Base-by-base conservation (phyloP, 768 basidiomycete genomes). In the Tephrocybe rancida region DNA sequence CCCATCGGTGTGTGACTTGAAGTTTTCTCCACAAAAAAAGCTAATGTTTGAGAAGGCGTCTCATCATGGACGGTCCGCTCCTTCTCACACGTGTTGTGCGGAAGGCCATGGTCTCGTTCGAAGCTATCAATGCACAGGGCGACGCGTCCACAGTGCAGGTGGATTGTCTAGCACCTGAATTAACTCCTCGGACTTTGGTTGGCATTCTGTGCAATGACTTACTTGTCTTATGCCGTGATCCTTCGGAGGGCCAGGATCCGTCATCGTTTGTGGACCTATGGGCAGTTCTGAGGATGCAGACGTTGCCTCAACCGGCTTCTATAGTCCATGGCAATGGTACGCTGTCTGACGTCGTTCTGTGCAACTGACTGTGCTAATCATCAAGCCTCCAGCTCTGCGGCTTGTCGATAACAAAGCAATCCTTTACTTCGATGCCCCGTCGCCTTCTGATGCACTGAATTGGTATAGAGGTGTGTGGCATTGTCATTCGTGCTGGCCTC, bases 241-340 rank as follows among this genome's bases (percentile, higher is more conserved):
- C 91, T 9, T 85, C 88, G 10, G 86, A 87, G 35, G 91, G 90
- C 41, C 81, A 82, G 59, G 95, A 96, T 58, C 85, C 83, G 21
- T 73, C 76, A 42, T 86, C 84, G 3, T 71, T 66, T 21, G 93
- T 98, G 26, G 95, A 98, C 65, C 77, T 98, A n/a, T 98, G 93
- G 89, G 95, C 95, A 29, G 96, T 98, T 27, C 73, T 98, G 55
- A 81, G 96, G 38, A 94, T 99, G 93, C 93, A 95, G 69, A 96
- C 95, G 0, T 67, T 94, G 39, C 87, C 88, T 5, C 92, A 95
- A 63, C 94, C 92, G 5, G 93, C 92, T 16, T 92, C 88, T 59
- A 90, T 95, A 52, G 89, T 92, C 22, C 88, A 94, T 66, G 91
- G 90, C 37, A 94, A 90, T 67, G 84, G 91, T 90, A 65, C 58